Evolutionary conservation across 805 yeast species (phyloP), one percentile per base, ranked within the genome.

Genomic region (Saccharomycopsis synnaedendra): DNA sequence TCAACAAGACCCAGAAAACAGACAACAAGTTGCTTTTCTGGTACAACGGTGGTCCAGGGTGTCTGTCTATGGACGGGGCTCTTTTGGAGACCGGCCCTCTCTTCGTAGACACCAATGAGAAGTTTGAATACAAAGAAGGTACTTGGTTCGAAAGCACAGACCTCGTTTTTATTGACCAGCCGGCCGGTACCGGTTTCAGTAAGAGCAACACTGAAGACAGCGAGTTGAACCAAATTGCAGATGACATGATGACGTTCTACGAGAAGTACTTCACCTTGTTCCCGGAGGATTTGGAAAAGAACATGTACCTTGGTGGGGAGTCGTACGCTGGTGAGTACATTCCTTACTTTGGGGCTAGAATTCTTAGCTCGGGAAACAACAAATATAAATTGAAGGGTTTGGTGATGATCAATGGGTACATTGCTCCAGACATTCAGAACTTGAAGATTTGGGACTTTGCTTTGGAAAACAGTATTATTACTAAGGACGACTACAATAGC

Each of bases 41-140:
- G 97, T 71, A 93, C 28, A 93, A 93, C 62, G 98, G 98, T 39
- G 98, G 98, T 0, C 98, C 98, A 0, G 98, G 98, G 0, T 93
- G 98, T 62, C 87, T 96, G 1, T 88, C 97, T 0, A 80, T 90
- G 93, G 98, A 93, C 64, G 98, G 98, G 10, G 96, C 95, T 0
- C 60, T 93, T 53, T 76, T 90, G 77, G 98, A 93, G 62, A 66
- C 80, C 3, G 98, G 98, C 0, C 97, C 98, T 0, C 75, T 87
- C 41, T 70, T 96, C 47, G 72, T 88, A 11, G 65, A 67, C 54
- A 55, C 60, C 0, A 59, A 72, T 6, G 70, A 67, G 3, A 61
- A 70, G 45, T 71, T 86, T 5, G 62, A 61, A 10, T 63, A 68
- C 47, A 86, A 86, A 62, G 59, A 68, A 1, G 96, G 95, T 0